Evolutionary conservation across 2,329 filamentous ascomycete genomes (phyloP).

Genomic region (Paracorniculantispora psalliotae): DNA sequence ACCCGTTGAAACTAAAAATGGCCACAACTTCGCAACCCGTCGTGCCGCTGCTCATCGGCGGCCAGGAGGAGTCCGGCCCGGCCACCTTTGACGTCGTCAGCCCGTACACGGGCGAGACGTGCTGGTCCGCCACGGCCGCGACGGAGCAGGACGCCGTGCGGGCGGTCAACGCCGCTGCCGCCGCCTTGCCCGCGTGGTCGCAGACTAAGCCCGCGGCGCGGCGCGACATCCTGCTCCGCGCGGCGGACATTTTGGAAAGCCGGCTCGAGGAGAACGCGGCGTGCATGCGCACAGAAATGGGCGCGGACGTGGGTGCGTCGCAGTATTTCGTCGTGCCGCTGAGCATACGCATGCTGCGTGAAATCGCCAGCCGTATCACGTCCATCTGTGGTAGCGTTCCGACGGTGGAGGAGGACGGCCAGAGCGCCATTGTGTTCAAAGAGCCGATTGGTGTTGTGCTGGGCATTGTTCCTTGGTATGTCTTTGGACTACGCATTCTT

Average conservation of each 20-base stretch:
- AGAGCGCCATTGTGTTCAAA: conserved; percentile 55
- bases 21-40: background rate
- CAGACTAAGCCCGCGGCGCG: conserved; percentile 51
- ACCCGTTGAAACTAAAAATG: too few relatives aligned
- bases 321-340: conserved; percentile 31
- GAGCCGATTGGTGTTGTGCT: conserved; percentile 69
- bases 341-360: conserved; percentile 29
- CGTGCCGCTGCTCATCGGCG: conserved; percentile 40
- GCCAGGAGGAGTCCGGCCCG: conserved; percentile 39
- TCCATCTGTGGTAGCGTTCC: conserved; percentile 29
- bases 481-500: background rate
- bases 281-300: conserved; percentile 45
- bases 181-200: conserved; percentile 60
- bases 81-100: conserved; percentile 53
- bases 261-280: conserved; percentile 49
- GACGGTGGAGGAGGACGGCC: conserved; percentile 36
- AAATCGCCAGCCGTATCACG: conserved; percentile 34
- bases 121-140: conserved; percentile 49
- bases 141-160: conserved; percentile 48
- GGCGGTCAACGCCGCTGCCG: conserved; percentile 45
- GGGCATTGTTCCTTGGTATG: conserved; percentile 62
- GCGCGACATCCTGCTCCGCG: conserved; percentile 57
- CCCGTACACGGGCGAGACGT: conserved; percentile 46
- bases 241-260: conserved; percentile 52
- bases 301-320: conserved; percentile 19